Evolutionary conservation across 1,139 yeast species (phyloP).

Genomic region (Pichia sorboxylosa): DNA sequence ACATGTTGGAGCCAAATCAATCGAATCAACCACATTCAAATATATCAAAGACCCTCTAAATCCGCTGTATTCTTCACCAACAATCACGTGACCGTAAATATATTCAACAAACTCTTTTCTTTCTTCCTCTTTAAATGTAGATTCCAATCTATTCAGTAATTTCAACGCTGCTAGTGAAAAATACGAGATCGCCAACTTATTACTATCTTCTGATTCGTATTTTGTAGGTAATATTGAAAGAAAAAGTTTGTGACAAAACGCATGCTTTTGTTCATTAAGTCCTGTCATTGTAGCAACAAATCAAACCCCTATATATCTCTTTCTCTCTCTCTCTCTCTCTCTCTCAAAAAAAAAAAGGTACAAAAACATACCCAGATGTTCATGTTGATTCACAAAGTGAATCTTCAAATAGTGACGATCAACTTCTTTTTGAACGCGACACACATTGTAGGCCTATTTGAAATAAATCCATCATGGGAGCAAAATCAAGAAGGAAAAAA

Average conservation of each 20-base stretch:
- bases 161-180: constrained; percentile 57
- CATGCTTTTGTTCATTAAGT: constrained; percentile 28
- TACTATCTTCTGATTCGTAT: constrained; percentile 51
- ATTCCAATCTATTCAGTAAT: constrained; percentile 32
- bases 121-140: constrained; percentile 16
- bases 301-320: too few relatives aligned
- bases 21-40: constrained; percentile 33
- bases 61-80: constrained; percentile 28
- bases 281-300: too few relatives aligned
- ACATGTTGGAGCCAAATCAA: constrained; percentile 59
- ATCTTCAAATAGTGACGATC: too few relatives aligned
- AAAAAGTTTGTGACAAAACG: constrained; percentile 38
- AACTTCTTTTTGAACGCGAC: too few relatives aligned
- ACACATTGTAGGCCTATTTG: too few relatives aligned
- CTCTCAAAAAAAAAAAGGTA: too few relatives aligned
- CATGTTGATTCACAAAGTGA: too few relatives aligned
- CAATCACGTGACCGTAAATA: constrained; percentile 38
- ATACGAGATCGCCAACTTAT: constrained; percentile 51
- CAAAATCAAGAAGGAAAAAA: too few relatives aligned
- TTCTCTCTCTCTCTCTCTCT: too few relatives aligned
- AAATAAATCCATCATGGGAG: too few relatives aligned
- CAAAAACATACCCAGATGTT: too few relatives aligned
- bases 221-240: constrained; percentile 39
- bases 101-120: constrained; percentile 28
- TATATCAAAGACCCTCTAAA: constrained; percentile 43